Base-by-base conservation (phyloP, 495 filamentous ascomycete genomes). In the Neurospora intermedia region DNA sequence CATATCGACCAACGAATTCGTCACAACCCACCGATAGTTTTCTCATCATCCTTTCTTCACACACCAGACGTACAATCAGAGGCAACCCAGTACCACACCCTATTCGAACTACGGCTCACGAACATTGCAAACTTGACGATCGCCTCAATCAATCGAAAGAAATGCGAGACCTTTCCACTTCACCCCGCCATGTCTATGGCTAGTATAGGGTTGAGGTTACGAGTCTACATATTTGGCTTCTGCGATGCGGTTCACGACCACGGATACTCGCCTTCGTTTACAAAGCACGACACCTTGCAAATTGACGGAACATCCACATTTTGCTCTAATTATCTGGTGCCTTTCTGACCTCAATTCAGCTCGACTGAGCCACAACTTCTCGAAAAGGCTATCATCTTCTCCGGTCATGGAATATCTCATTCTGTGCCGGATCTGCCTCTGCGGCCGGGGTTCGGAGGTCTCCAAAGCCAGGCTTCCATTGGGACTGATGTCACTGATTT, bases 401-500 rank as follows among this genome's bases (percentile, higher is more conserved):
- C 31, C 71, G 66, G 27, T 35, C 27, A 35, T 38, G 54, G 27
- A 35, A 35, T 27, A 31, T 18, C 54, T 66, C 54, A 31, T 66
- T 66, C 54, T 66, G 27, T 35, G 27, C 54, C 27, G 15, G 54
- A 66, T 66, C 27, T 66, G 54, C 54, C 13, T 66, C 54, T 66
- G 54, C 15, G 54, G 54, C 23, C 54, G 27, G 54, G 71, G 48
- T 20, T 69, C 39, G 62, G 71, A 72, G 48, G 71, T 43, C 71
- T 69, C 48, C 71, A 72, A 62, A 20, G 31, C 48, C 70, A 72
- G 70, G 45, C 70, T 72, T 69, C 20, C 54, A 43, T 41, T 35
- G 16, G 35, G 54, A 66, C 54, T 66, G 54, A 66, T 66, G 54
- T 66, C 27, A 66, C 54, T 31, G 54, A 18, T 66, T 66, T 35